Evolutionary conservation across 495 filamentous ascomycete genomes (phyloP), one percentile per base, ranked within the genome.

Genomic region (Clavariopsis aquatica): DNA sequence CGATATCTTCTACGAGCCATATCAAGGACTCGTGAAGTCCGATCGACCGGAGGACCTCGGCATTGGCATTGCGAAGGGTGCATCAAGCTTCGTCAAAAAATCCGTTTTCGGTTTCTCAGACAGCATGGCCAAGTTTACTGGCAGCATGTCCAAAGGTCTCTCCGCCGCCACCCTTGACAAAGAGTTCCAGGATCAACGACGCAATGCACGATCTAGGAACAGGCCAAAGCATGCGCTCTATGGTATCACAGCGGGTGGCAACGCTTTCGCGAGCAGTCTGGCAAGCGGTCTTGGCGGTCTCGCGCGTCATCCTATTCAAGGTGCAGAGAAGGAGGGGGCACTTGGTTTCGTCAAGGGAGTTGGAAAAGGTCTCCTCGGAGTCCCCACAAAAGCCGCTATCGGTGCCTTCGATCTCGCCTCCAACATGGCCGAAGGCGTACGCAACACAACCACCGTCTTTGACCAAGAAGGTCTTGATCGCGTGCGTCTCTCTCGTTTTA

Each of bases 1-100:
- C 22, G 94, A 95, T 69, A 96, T 98, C 70, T 98, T 98, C 80
- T 98, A 98, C 77, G 94, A 98, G 73, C 94, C 94, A 20, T 97
- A 97, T 74, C 94, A 98, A 79, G 94, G 94, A 26, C 82, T 98
- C 58, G 93, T 97, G 72, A 93, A 93, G 87, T 95, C 92, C 0
- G 95, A 98, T 71, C 82, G 88, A 54, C 94, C 94, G 20, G 92
- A 97, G 77, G 92, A 98, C 55, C 84, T 98, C 49, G 94, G 95
- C 12, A 80, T 93, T 56, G 95, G 95, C 15, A 92, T 98, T 66
- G 95, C 95, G 13, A 96, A 97, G 73, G 94, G 94, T 34, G 94
- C 95, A 19, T 92, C 91, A 0, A 95, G 90, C 74, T 98, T 98
- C 74, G 89, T 97, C 70, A 98, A 97, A 81, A 98, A 98, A 74